Percentiles rank a stretch among this genome's conserved stretches.
Evolutionary conservation across 2,329 filamentous ascomycete genomes (phyloP).

Genomic region (Albifimbria verrucaria): DNA sequence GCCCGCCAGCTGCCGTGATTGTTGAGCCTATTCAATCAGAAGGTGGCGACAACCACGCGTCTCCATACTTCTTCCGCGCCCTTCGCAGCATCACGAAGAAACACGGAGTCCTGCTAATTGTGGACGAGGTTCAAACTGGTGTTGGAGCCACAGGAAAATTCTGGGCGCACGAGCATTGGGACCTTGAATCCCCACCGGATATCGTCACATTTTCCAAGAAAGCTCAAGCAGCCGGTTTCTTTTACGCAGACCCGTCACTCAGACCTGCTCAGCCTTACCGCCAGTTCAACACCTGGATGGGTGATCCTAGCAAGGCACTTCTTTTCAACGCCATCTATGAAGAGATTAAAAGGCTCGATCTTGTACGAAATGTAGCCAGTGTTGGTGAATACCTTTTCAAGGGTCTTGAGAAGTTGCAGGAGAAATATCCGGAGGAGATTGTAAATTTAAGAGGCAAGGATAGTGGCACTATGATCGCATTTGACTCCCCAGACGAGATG

Average conservation of each 20-base stretch:
- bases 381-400: slow-evolving; percentile 75
- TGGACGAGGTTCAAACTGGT: slow-evolving; percentile 89
- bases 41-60: slow-evolving; percentile 90
- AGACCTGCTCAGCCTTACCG: slow-evolving; percentile 87
- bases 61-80: slow-evolving; percentile 76
- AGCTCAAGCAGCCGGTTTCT: slow-evolving; percentile 88
- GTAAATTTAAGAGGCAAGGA: slow-evolving; percentile 79
- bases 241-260: slow-evolving; percentile 74
- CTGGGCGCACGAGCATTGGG: slow-evolving; percentile 95
- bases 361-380: slow-evolving; percentile 71
- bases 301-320: slow-evolving; percentile 77
- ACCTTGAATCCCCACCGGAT: slow-evolving; percentile 71
- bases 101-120: slow-evolving; percentile 76
- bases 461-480: slow-evolving; percentile 86
- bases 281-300: slow-evolving; percentile 97
- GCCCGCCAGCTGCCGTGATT: slow-evolving; percentile 74
- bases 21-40: slow-evolving; percentile 90
- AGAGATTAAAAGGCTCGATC: slow-evolving; percentile 69
- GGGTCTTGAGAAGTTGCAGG: slow-evolving; percentile 62
- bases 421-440: slow-evolving; percentile 71
- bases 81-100: slow-evolving; percentile 74
- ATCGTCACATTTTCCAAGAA: slow-evolving; percentile 95
- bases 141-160: slow-evolving; percentile 87
- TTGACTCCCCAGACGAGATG: slow-evolving; percentile 77
- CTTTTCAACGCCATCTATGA: slow-evolving; percentile 80